These are phyloP conservation scores for Sugiyamaella castrensis DNA, from an alignment of 1,139 yeast species.

Conservation along the genomic window DNA sequence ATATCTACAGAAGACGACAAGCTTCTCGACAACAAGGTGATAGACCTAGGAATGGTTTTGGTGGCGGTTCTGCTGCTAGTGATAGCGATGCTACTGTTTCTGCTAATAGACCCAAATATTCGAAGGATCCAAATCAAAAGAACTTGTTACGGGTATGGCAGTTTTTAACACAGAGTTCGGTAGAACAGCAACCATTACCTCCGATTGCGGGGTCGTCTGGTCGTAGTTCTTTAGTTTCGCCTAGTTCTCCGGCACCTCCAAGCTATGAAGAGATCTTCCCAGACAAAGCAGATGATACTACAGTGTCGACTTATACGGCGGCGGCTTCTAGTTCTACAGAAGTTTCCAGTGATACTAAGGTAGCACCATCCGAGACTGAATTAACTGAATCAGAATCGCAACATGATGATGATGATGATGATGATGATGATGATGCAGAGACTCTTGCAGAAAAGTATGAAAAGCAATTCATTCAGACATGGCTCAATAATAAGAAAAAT, in stretches of 20 bases:
- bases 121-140: slow-evolving; percentile 10
- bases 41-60: neutral
- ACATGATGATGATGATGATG: neutral
- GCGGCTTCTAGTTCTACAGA: neutral
- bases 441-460: slow-evolving; percentile 19
- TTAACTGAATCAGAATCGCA: neutral
- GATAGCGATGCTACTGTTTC: slow-evolving; percentile 25
- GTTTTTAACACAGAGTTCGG: slow-evolving; percentile 12
- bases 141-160: slow-evolving; percentile 17
- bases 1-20: slow-evolving; percentile 21
- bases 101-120: neutral
- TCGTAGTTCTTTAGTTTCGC: no score
- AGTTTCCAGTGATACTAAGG: slow-evolving; percentile 1
- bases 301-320: neutral
- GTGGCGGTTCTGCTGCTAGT: slow-evolving; percentile 18
- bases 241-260: slow-evolving; percentile 44
- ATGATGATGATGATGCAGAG: neutral
- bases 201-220: neutral
- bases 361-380: neutral
- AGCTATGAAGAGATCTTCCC: slow-evolving; percentile 85
- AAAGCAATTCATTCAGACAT: slow-evolving; percentile 30
- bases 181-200: neutral
- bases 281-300: slow-evolving; percentile 39
- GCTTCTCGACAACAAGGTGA: neutral
- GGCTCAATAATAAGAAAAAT: slow-evolving; percentile 45